Percentiles rank a stretch among this genome's conserved stretches.
phyloP scores from a whole-genome alignment of 228 moss, liverwort and hornwort genomes.

The Sphagnum fallax region DNA sequence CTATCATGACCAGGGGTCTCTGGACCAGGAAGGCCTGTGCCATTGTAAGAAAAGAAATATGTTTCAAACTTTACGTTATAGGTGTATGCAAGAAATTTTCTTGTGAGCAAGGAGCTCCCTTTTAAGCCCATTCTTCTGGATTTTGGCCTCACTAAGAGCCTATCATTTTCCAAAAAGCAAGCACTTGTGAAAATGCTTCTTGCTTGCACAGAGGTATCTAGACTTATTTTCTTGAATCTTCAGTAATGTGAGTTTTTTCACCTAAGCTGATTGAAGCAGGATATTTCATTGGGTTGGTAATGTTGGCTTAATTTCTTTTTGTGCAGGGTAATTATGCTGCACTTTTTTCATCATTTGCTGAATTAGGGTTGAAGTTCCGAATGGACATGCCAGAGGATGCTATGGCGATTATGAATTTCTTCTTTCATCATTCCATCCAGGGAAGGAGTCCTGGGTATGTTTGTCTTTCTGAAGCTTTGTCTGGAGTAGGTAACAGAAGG shows the following conservation, averaged over 20 bases:
- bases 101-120: constrained; percentile 78
- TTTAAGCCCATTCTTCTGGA: constrained; percentile 82
- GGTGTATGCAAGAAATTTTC: constrained; percentile 61
- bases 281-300: too few species aligned
- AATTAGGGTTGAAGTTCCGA: constrained; percentile 88
- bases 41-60: too few species aligned
- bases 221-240: too few species aligned
- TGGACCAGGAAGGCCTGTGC: not conserved
- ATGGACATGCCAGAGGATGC: constrained; percentile 94
- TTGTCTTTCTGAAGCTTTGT: not conserved
- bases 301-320: not conserved
- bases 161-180: constrained; percentile 86
- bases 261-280: too few species aligned
- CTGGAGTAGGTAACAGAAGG: too few species aligned
- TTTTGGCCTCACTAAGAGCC: constrained; percentile 86
- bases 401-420: constrained; percentile 92
- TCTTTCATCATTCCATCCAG: constrained; percentile 89
- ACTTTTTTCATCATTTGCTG: constrained; percentile 77
- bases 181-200: constrained; percentile 92
- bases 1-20: constrained; percentile 18
- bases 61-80: not conserved
- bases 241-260: too few species aligned
- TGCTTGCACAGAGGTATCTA: constrained; percentile 77
- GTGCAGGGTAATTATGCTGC: constrained; percentile 89
- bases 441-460: constrained; percentile 85